Conservation (phyloP, 148 eudicot genomes). For the Agrostemma githago region DNA sequence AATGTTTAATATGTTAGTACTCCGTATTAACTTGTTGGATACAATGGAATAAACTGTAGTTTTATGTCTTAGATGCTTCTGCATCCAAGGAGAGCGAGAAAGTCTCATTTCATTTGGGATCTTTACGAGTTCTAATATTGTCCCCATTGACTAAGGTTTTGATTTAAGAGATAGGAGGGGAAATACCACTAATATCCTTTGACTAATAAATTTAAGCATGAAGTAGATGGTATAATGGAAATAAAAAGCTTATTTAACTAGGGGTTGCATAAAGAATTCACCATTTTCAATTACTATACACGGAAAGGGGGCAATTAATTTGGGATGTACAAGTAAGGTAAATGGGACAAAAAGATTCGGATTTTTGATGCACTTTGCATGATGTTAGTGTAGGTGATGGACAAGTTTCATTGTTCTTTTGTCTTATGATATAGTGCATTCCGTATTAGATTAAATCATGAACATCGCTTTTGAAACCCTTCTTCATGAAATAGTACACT, state of each 20-base stretch:
- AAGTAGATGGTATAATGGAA: too few relatives aligned
- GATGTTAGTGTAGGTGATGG: neutral
- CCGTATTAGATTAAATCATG: neutral
- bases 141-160: too few relatives aligned
- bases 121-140: neutral
- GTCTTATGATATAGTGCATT: neutral
- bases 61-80: neutral
- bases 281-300: too few relatives aligned
- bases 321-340: too few relatives aligned
- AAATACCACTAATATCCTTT: too few relatives aligned
- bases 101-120: neutral
- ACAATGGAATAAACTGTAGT: neutral
- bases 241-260: too few relatives aligned
- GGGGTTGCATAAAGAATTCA: too few relatives aligned
- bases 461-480: neutral
- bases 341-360: neutral
- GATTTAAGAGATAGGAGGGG: too few relatives aligned
- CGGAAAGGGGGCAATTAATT: too few relatives aligned
- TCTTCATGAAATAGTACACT: neutral
- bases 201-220: too few relatives aligned
- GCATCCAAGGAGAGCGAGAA: neutral
- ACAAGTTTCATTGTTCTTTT: neutral
- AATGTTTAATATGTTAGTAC: neutral
- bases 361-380: neutral
- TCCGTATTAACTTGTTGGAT: neutral